phyloP scores from a whole-genome alignment of 495 filamentous ascomycete genomes.

The Podospora sp. region DNA sequence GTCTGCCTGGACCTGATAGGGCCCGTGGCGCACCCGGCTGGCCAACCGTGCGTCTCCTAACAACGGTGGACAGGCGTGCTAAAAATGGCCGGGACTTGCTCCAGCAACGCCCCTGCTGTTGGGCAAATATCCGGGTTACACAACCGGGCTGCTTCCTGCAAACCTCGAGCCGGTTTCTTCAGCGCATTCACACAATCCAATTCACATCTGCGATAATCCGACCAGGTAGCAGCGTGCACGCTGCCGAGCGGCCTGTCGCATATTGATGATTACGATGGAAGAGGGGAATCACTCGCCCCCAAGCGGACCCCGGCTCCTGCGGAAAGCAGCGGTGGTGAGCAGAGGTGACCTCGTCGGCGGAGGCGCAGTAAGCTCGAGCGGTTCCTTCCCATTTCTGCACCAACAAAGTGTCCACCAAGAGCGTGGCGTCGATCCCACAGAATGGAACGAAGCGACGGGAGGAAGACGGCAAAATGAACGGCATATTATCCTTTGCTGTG shows the following conservation, averaged over 20 bases:
- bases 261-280: not conserved
- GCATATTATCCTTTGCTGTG: not conserved
- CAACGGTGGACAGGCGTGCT: not conserved
- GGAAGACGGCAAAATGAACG: not conserved
- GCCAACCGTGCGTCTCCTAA: not conserved
- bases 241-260: not conserved
- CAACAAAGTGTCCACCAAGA: not conserved
- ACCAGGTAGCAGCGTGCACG: not conserved
- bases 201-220: not conserved
- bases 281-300: not conserved
- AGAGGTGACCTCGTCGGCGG: not conserved
- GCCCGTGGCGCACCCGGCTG: not conserved
- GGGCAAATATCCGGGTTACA: not conserved
- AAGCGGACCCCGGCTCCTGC: not conserved
- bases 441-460: not conserved
- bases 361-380: not conserved
- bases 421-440: not conserved
- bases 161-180: not conserved
- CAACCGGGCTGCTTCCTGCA: not conserved
- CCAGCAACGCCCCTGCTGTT: not conserved
- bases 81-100: not conserved
- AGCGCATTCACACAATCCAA: not conserved
- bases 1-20: not conserved
- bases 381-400: not conserved
- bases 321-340: not conserved